phyloP scores from a whole-genome alignment of 75 land plant genomes.

The Selaginella moellendorffii region DNA sequence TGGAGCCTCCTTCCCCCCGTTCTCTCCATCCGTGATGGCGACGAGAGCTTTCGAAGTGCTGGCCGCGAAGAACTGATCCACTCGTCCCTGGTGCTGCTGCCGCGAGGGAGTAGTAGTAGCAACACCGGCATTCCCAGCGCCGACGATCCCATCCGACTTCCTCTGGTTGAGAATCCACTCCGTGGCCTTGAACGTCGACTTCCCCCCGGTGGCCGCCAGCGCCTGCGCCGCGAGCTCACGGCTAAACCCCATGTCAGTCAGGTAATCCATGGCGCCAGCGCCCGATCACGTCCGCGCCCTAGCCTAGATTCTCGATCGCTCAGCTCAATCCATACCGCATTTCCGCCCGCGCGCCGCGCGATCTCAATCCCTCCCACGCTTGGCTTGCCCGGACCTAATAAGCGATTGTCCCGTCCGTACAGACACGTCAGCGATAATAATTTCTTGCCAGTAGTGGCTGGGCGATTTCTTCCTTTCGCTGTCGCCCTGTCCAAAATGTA shows the following conservation, averaged over 20 bases:
- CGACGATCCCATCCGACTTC: not conserved
- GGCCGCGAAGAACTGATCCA: constrained; percentile 13
- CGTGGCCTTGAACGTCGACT: constrained; percentile 48
- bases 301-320: no score
- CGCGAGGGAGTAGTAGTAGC: not conserved
- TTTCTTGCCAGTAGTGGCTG: no score
- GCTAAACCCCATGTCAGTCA: constrained; percentile 63
- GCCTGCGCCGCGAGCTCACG: constrained; percentile 53
- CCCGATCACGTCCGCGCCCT: no score
- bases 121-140: not conserved
- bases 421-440: no score
- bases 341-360: no score
- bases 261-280: constrained; percentile 34
- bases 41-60: constrained; percentile 3
- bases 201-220: constrained; percentile 62
- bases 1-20: not conserved
- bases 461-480: no score
- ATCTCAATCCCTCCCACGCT: no score
- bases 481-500: no score
- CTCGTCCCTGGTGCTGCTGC: constrained; percentile 12
- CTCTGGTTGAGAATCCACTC: constrained; percentile 66
- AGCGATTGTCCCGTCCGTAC: no score
- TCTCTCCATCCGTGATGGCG: not conserved
- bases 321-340: no score
- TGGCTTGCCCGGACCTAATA: no score